Evolutionary conservation across 805 yeast species (phyloP).

Genomic region (Priceomyces melissophilus): DNA sequence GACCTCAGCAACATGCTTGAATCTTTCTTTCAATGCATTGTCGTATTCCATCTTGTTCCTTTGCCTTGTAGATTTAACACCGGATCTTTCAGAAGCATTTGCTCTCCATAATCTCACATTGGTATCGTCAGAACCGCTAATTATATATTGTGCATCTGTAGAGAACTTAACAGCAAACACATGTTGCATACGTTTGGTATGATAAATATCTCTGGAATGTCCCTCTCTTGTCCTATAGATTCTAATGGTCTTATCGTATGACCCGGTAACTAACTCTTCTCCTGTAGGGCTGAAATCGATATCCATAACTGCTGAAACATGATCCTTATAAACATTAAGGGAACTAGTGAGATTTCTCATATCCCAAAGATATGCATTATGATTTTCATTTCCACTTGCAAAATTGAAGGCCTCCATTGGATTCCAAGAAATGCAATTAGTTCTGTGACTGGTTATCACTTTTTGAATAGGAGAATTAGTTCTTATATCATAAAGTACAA

Average conservation of each 20-base stretch:
- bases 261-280: slow-evolving; percentile 90
- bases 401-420: slow-evolving; percentile 97
- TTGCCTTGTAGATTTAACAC: slow-evolving; percentile 75
- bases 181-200: slow-evolving; percentile 96
- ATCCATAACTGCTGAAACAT: slow-evolving; percentile 92
- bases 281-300: slow-evolving; percentile 97
- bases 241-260: slow-evolving; percentile 90
- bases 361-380: slow-evolving; percentile 91
- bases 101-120: slow-evolving; percentile 93
- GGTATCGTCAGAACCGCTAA: slow-evolving; percentile 94
- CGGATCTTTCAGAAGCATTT: slow-evolving; percentile 77
- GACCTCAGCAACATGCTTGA: slow-evolving; percentile 95
- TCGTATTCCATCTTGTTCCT: slow-evolving; percentile 86
- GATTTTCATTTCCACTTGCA: slow-evolving; percentile 92
- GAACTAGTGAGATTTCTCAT: slow-evolving; percentile 88
- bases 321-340: slow-evolving; percentile 85
- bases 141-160: slow-evolving; percentile 83
- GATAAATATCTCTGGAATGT: slow-evolving; percentile 92
- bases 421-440: slow-evolving; percentile 89
- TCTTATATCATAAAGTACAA: slow-evolving; percentile 86
- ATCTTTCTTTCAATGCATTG: slow-evolving; percentile 86
- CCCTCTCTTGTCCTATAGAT: slow-evolving; percentile 75
- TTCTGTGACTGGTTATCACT: slow-evolving; percentile 74
- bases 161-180: slow-evolving; percentile 80
- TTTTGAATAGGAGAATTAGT: slow-evolving; percentile 92